Evolutionary conservation across 2,329 filamentous ascomycete species (phyloP), one percentile per base, ranked within the genome.

Genomic region (Talaromyces sp.): DNA sequence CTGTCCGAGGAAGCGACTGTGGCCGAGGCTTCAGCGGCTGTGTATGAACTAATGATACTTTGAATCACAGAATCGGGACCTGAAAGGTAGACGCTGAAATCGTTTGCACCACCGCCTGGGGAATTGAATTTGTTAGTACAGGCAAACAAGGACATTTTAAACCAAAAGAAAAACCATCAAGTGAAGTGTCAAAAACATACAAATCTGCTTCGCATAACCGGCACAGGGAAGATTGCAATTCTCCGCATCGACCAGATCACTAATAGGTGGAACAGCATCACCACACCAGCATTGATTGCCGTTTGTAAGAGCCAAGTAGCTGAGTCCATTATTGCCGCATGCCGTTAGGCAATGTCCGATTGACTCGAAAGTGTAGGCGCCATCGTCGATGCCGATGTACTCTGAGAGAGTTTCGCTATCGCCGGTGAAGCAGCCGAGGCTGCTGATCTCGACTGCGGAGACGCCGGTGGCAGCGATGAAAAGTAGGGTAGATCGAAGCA

Each of bases 261-360:
- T 41, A 6, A 46, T 31, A 13, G 54, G 54, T 33, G 54, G 54
- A 19, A 50, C 3, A 21, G 28, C 43, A 21, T 31, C 37, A 50
- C 54, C 54, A 39, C 54, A 56, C 35, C 36, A 40, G 43, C 54
- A 56, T 22, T 56, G 3, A 25, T 10, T n/a, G 21, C 35, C 54
- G 15, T 35, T 37, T 17, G 15, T 48, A n/a, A 56, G 43, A 7
- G 43, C 54, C 40, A 17, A 19, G n/a, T 31, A 46, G 25, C 8
- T 28, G 37, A 33, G 41, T 22, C 22, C 43, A 9, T 11, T 48
- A 7, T n/a, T 5, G 28, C 0, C n/a, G 45, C 54, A 56, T 17
- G 17, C 35, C 1, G 8, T 15, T 10, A 11, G 31, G 54, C 54
- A 56, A 10, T 50, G 50, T 31, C 43, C 53, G 7, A 15, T 5